Conservation (phyloP, 768 basidiomycete species). For the Multifurca ochricompacta region DNA sequence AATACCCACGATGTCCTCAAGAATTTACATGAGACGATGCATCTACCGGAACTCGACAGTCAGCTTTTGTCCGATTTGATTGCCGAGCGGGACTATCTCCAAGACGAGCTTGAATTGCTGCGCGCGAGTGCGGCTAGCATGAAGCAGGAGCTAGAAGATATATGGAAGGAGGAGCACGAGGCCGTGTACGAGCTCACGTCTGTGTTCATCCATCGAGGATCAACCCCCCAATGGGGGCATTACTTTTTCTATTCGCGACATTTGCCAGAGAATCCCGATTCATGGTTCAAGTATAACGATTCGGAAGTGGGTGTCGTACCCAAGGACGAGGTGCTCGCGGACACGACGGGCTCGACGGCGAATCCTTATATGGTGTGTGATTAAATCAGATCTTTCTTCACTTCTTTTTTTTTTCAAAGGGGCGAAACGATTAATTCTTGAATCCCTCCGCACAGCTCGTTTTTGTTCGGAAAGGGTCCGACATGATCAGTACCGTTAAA, state of each 20-base stretch:
- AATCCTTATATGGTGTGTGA: constrained; percentile 77
- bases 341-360: constrained; percentile 86
- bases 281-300: constrained; percentile 97
- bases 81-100: constrained; percentile 45
- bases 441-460: constrained; percentile 49
- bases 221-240: constrained; percentile 81
- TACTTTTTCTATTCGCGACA: constrained; percentile 95
- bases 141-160: constrained; percentile 59
- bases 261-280: constrained; percentile 69
- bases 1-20: constrained; percentile 51
- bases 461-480: constrained; percentile 69
- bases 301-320: constrained; percentile 70
- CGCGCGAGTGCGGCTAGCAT: constrained; percentile 42
- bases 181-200: constrained; percentile 86
- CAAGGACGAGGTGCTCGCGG: constrained; percentile 78
- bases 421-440: constrained; percentile 19
- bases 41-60: constrained; percentile 48
- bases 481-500: constrained; percentile 77
- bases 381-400: background rate
- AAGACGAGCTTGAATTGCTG: constrained; percentile 49
- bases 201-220: constrained; percentile 91
- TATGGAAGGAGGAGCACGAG: constrained; percentile 63
- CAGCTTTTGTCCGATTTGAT: constrained; percentile 46
- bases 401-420: background rate
- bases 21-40: constrained; percentile 34